Percentiles rank a stretch among this genome's conserved stretches.
These are phyloP conservation scores for Flaveria brownii DNA, from an alignment of 129 eudicot genomes.

Conservation along the genomic window DNA sequence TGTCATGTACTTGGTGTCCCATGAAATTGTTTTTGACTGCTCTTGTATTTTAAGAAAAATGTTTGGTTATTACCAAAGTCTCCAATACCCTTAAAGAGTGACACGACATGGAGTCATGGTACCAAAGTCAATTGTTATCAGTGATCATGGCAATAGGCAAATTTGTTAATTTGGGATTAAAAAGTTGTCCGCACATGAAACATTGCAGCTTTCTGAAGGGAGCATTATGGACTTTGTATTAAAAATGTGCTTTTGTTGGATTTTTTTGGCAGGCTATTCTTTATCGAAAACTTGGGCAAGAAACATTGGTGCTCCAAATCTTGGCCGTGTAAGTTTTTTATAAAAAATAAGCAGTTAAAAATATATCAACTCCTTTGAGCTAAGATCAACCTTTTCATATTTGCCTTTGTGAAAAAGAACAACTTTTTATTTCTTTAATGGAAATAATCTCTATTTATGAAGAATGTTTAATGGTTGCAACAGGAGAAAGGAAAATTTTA, in stretches of 20 bases:
- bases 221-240: constrained; percentile 12
- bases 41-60: no score
- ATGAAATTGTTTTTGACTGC: no score
- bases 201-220: constrained; percentile 8
- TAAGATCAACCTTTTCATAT: neutral
- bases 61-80: no score
- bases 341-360: neutral
- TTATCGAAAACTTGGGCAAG: constrained; percentile 88
- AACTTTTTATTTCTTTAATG: neutral
- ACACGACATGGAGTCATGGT: no score
- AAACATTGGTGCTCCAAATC: constrained; percentile 85
- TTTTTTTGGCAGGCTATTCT: constrained; percentile 80
- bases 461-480: neutral
- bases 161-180: constrained; percentile 3
- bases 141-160: neutral
- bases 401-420: neutral
- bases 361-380: constrained; percentile 13
- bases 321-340: constrained; percentile 76
- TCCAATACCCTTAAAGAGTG: no score
- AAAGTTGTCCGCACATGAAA: constrained; percentile 5
- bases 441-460: neutral
- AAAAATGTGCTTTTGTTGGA: constrained; percentile 20
- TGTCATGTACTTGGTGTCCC: no score
- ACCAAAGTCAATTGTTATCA: neutral
- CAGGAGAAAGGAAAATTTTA: neutral